Evolutionary conservation across 2,329 filamentous ascomycete genomes (phyloP).

Genomic region (Rutstroemia sp.): DNA sequence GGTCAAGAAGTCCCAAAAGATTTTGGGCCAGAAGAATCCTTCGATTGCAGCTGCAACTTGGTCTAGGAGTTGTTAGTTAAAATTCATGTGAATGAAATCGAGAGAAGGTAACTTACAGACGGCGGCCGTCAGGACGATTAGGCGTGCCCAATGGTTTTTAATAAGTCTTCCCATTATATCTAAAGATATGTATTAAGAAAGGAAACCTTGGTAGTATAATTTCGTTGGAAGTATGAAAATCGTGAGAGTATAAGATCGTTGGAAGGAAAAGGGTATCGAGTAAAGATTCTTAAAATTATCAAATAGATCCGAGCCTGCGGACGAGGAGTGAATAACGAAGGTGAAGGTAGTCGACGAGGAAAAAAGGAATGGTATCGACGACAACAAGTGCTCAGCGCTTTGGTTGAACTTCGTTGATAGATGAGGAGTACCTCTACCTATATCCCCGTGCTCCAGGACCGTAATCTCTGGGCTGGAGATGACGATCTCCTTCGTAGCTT

Average conservation of each 20-base stretch:
- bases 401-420: conserved; percentile 7
- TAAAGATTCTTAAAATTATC: conserved; percentile 19
- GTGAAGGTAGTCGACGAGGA: conserved; percentile 30
- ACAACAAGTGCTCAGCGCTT: conserved; percentile 41
- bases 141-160: conserved; percentile 97
- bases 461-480: conserved; percentile 22
- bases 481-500: conserved; percentile 26
- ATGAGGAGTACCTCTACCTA: conserved; percentile 28
- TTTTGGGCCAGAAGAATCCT: conserved; percentile 96
- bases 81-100: neutral
- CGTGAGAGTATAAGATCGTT: conserved; percentile 14
- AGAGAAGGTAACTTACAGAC: conserved; percentile 32
- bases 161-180: conserved; percentile 84
- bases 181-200: conserved; percentile 15
- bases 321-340: conserved; percentile 28
- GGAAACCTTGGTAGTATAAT: conserved; percentile 38
- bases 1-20: conserved; percentile 96
- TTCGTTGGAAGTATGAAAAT: conserved; percentile 13
- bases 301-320: conserved; percentile 48
- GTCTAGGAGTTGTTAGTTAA: conserved; percentile 45
- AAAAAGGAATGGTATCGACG: conserved; percentile 47
- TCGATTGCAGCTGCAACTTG: conserved; percentile 79
- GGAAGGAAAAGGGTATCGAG: conserved; percentile 26
- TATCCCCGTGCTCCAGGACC: conserved; percentile 30
- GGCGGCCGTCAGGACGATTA: conserved; percentile 84